phyloP scores from a whole-genome alignment of 305 asterid species.

The Lippia alba region DNA sequence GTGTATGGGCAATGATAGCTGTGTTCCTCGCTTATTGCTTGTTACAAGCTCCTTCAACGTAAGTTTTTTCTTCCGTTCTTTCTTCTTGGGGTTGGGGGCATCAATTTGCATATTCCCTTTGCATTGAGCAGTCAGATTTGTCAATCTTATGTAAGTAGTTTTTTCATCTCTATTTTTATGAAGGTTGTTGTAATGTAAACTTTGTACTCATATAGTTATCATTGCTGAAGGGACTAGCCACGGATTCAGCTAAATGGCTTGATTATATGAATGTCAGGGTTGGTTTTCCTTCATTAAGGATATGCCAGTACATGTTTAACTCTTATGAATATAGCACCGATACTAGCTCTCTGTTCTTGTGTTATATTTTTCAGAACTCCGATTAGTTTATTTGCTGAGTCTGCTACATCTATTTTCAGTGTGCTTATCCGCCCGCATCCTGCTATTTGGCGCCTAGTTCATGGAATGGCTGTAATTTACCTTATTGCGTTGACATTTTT shows the following conservation, averaged over 20 bases:
- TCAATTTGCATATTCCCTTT: slow-evolving; percentile 8
- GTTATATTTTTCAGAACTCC: slow-evolving; percentile 4
- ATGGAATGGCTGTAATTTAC: slow-evolving; percentile 91
- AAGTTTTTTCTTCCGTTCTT: slow-evolving; percentile 42
- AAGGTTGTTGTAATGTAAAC: not conserved
- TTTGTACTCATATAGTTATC: not conserved
- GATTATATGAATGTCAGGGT: slow-evolving; percentile 3
- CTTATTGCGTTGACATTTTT: slow-evolving; percentile 85
- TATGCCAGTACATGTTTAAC: not conserved
- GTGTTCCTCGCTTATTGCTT: slow-evolving; percentile 90
- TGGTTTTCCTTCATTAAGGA: slow-evolving; percentile 12
- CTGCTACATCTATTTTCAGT: slow-evolving; percentile 47
- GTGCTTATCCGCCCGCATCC: slow-evolving; percentile 94
- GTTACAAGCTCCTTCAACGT: slow-evolving; percentile 98
- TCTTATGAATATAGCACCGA: not conserved
- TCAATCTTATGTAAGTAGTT: not conserved
- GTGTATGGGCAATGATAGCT: slow-evolving; percentile 87
- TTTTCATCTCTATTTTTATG: not conserved
- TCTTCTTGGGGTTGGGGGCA: not conserved
- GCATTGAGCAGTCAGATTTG: not conserved
- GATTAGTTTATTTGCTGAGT: slow-evolving; percentile 7
- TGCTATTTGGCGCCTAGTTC: slow-evolving; percentile 95
- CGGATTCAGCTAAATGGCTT: slow-evolving; percentile 12
- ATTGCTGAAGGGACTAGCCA: slow-evolving; percentile 3
- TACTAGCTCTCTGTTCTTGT: slow-evolving; percentile 23